Conservation (phyloP, 805 yeast genomes). For the Candida sanyiensis region DNA sequence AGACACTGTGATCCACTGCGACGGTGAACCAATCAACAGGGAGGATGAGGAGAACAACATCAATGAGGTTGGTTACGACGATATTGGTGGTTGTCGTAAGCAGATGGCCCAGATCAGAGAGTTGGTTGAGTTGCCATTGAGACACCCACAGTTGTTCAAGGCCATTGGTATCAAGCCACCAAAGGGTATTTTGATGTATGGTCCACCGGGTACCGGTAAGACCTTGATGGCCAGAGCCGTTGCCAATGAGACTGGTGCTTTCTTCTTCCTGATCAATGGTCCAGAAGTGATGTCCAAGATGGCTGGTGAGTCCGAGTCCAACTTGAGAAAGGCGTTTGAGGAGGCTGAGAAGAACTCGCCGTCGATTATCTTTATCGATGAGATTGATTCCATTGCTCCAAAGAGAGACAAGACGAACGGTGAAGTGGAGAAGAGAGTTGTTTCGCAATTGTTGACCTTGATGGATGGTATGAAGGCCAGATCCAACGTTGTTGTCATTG, state of each 20-base stretch:
- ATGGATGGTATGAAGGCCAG: conserved; percentile 99
- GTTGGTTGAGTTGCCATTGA: conserved; percentile 93
- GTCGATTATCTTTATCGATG: conserved; percentile 95
- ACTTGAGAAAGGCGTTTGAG: conserved; percentile 95
- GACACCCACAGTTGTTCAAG: conserved; percentile 98
- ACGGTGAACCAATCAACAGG: conserved; percentile 97
- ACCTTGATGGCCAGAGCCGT: conserved; percentile 98
- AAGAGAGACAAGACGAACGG: conserved; percentile 99
- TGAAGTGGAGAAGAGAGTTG: conserved; percentile 99
- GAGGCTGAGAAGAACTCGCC: conserved; percentile 99
- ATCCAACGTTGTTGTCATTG: conserved; percentile 95
- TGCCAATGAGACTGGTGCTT: conserved; percentile 98
- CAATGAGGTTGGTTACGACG: conserved; percentile 97
- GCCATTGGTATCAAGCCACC: conserved; percentile 99
- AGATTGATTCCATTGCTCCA: conserved; percentile 98
- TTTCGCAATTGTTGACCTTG: conserved; percentile 90
- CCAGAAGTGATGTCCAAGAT: conserved; percentile 99
- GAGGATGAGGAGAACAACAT: conserved; percentile 97
- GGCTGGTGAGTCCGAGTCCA: conserved; percentile 99
- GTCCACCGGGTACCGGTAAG: conserved; percentile 98
- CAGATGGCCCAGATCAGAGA: conserved; percentile 99
- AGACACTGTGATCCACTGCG: conserved; percentile 96
- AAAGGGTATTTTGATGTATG: conserved; percentile 94
- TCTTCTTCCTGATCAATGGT: conserved; percentile 95
- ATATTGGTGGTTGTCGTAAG: conserved; percentile 97